These are phyloP conservation scores for Aegilops longissima DNA, from an alignment of 176 grass and related monocot species.

Conservation along the genomic window DNA sequence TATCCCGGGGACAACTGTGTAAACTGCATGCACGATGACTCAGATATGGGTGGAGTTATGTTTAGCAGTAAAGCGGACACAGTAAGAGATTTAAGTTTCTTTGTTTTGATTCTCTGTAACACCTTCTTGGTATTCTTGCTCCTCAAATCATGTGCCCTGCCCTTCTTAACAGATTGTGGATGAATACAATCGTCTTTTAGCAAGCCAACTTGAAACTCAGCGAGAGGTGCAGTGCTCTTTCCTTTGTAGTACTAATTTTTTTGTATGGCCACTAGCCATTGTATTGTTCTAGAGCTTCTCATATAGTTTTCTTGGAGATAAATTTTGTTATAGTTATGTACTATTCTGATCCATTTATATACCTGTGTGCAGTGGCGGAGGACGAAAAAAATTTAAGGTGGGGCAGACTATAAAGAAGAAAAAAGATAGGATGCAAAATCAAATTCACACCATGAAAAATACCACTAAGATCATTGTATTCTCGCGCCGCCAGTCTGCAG, in stretches of 20 bases:
- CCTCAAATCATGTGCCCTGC: constrained; percentile 10
- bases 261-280: background rate
- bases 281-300: background rate
- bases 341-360: constrained; percentile 20
- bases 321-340: background rate
- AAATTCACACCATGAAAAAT: too few species aligned
- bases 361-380: too few species aligned
- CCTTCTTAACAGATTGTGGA: constrained; percentile 73
- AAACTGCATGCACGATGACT: constrained; percentile 57
- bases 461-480: too few species aligned
- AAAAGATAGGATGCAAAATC: too few species aligned
- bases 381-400: too few species aligned
- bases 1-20: constrained; percentile 40
- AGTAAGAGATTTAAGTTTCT: constrained; percentile 37
- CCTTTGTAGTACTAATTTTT: constrained; percentile 9
- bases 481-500: too few species aligned
- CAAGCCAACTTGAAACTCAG: constrained; percentile 85
- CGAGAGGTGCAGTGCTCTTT: constrained; percentile 54
- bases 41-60: constrained; percentile 61
- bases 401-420: too few species aligned
- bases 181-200: constrained; percentile 83
- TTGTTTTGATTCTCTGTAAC: constrained; percentile 16
- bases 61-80: constrained; percentile 76
- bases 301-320: background rate
- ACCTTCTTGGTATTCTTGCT: constrained; percentile 14